A percentile compares a stretch with the other conserved stretches of the same genome.
Evolutionary conservation across 129 eudicot species (phyloP).

Genomic region (Flaveria ramosissima): DNA sequence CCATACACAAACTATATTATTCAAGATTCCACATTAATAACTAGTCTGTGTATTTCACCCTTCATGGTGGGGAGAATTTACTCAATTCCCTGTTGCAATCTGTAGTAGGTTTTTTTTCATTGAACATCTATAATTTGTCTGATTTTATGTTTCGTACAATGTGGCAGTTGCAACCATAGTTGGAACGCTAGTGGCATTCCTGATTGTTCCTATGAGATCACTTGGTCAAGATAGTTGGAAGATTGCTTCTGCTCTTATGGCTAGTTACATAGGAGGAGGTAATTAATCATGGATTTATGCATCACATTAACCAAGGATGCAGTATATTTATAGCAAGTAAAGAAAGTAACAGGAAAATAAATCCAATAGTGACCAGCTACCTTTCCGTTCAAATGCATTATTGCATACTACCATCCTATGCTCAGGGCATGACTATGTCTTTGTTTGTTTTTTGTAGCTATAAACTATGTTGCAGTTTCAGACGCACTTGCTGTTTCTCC

Average conservation of each 20-base stretch:
- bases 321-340: neutral
- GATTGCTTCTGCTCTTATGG: conserved; percentile 91
- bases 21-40: neutral
- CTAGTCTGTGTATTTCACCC: neutral
- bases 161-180: conserved; percentile 64
- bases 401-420: neutral
- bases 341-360: neutral
- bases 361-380: conserved; percentile 2
- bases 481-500: conserved; percentile 74
- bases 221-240: conserved; percentile 91
- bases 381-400: neutral
- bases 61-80: no score
- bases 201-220: conserved; percentile 79
- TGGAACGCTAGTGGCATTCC: conserved; percentile 77
- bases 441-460: conserved; percentile 52
- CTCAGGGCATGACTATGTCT: conserved; percentile 14
- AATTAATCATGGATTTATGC: conserved; percentile 16
- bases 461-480: conserved; percentile 78
- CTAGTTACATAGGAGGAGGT: conserved; percentile 97
- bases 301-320: neutral
- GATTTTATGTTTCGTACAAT: conserved; percentile 3
- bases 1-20: neutral
- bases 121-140: neutral
- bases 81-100: neutral
- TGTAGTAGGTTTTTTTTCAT: neutral